Evolutionary conservation across 768 basidiomycete species (phyloP).

Genomic region (Trametes coccinea): DNA sequence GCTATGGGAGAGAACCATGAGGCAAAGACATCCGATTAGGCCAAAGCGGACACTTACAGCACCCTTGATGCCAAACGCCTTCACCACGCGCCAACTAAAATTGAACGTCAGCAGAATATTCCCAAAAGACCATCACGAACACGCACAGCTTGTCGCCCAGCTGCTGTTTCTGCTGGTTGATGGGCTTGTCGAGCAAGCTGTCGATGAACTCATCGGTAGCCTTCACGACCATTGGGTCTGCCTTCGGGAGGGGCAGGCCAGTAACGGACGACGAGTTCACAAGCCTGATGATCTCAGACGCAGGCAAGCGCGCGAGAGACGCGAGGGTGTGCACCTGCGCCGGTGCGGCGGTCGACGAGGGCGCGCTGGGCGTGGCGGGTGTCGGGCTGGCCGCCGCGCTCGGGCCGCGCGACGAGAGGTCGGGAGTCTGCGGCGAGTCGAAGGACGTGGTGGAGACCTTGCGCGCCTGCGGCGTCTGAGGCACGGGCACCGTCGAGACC

Average conservation of each 20-base stretch:
- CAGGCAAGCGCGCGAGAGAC: constrained; percentile 72
- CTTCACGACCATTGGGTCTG: constrained; percentile 66
- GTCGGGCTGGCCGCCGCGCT: constrained; percentile 72
- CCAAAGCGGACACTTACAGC: constrained; percentile 50
- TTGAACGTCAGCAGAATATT: neutral
- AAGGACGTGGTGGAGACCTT: constrained; percentile 42
- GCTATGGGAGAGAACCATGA: constrained; percentile 40
- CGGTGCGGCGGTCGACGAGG: constrained; percentile 21
- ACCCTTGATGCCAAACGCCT: constrained; percentile 79
- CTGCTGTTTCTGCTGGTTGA: constrained; percentile 41
- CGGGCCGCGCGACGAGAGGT: constrained; percentile 70
- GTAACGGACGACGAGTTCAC: constrained; percentile 47
- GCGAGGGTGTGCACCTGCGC: constrained; percentile 57
- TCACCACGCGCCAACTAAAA: constrained; percentile 54
- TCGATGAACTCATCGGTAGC: constrained; percentile 84
- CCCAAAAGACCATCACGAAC: constrained; percentile 8
- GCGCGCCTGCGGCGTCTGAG: constrained; percentile 65
- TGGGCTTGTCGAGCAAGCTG: constrained; percentile 73
- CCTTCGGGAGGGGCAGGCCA: constrained; percentile 62
- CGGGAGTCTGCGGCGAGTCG: constrained; percentile 71
- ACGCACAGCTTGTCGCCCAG: constrained; percentile 29
- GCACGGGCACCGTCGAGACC: constrained; percentile 40
- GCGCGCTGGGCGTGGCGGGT: constrained; percentile 57
- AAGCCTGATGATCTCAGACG: constrained; percentile 70
- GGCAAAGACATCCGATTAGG: neutral